Evolutionary conservation across 352 stramenopile genomes (phyloP).

Genomic region (Phytophthora pinifolia): DNA sequence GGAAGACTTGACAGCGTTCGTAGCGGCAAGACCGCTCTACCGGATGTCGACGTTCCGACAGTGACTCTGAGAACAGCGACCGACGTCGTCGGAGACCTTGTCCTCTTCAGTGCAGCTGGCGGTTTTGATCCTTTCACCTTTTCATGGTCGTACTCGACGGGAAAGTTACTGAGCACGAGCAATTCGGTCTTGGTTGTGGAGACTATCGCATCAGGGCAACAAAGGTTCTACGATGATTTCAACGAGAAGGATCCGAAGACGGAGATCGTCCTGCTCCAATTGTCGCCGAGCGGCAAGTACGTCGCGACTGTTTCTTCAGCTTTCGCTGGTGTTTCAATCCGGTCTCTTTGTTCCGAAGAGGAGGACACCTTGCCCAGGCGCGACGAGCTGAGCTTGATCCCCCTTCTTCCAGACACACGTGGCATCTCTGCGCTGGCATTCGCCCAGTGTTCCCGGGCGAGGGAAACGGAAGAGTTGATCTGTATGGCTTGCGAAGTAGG

Average conservation of each 20-base stretch:
- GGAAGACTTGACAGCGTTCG: conserved; percentile 12
- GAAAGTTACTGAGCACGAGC: conserved; percentile 32
- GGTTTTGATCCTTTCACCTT: conserved; percentile 21
- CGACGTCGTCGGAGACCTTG: conserved; percentile 5
- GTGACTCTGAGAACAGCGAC: neutral
- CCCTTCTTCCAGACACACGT: conserved; percentile 10
- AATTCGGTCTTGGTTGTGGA: conserved; percentile 37
- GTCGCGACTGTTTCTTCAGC: conserved; percentile 29
- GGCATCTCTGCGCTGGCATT: conserved; percentile 26
- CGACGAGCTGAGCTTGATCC: conserved; percentile 4
- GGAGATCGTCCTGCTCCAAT: conserved; percentile 31
- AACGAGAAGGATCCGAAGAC: neutral
- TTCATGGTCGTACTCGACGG: conserved; percentile 36
- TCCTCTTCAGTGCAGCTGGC: conserved; percentile 12
- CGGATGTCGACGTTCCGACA: conserved; percentile 1
- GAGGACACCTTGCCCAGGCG: neutral
- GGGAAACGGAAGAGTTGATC: conserved; percentile 12
- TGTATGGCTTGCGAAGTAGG: conserved; percentile 29
- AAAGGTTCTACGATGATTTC: conserved; percentile 25
- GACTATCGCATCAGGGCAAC: conserved; percentile 26
- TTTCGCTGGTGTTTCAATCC: conserved; percentile 24
- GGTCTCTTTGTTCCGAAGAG: conserved; percentile 6
- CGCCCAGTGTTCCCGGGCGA: neutral
- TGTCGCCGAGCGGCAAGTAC: conserved; percentile 25
- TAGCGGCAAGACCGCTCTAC: conserved; percentile 4